A percentile compares a stretch with the other conserved stretches of the same genome.
Evolutionary conservation across 352 stramenopile species (phyloP).

Genomic region (Pythium coloratum): DNA sequence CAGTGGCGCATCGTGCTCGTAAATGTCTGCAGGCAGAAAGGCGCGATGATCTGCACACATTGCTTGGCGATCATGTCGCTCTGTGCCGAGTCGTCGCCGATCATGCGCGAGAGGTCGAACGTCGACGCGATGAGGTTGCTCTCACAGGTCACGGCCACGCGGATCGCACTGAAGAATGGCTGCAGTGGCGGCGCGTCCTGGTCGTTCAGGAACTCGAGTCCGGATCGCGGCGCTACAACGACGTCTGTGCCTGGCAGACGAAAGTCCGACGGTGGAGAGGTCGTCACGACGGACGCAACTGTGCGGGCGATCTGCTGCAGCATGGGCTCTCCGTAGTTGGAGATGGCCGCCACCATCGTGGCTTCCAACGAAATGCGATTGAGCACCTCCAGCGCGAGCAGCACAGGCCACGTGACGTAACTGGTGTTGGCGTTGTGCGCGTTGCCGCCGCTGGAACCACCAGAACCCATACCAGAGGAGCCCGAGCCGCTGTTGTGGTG

Average conservation of each 20-base stretch:
- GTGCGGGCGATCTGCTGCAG: slow-evolving; percentile 61
- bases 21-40: slow-evolving; percentile 70
- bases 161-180: slow-evolving; percentile 80
- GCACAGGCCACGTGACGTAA: slow-evolving; percentile 84
- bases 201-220: slow-evolving; percentile 81
- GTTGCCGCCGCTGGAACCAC: slow-evolving; percentile 18
- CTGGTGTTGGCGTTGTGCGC: slow-evolving; percentile 38
- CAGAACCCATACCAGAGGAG: slow-evolving; percentile 22
- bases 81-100: slow-evolving; percentile 37
- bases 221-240: slow-evolving; percentile 47
- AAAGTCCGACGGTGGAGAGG: slow-evolving; percentile 75
- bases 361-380: slow-evolving; percentile 71
- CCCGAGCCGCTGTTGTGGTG: slow-evolving; percentile 31
- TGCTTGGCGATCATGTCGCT: slow-evolving; percentile 54
- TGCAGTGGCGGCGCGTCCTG: slow-evolving; percentile 76
- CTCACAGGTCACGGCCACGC: slow-evolving; percentile 69
- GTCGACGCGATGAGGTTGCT: slow-evolving; percentile 75
- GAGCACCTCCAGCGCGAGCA: slow-evolving; percentile 81
- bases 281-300: slow-evolving; percentile 77
- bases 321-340: slow-evolving; percentile 55
- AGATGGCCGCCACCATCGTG: slow-evolving; percentile 68
- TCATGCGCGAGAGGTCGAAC: slow-evolving; percentile 68
- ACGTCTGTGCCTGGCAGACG: slow-evolving; percentile 41
- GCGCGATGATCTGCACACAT: slow-evolving; percentile 64
- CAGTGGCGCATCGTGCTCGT: slow-evolving; percentile 80